These are phyloP conservation scores for Debaryomyces fabryi DNA, from an alignment of 1,139 yeast species.

Conservation along the genomic window DNA sequence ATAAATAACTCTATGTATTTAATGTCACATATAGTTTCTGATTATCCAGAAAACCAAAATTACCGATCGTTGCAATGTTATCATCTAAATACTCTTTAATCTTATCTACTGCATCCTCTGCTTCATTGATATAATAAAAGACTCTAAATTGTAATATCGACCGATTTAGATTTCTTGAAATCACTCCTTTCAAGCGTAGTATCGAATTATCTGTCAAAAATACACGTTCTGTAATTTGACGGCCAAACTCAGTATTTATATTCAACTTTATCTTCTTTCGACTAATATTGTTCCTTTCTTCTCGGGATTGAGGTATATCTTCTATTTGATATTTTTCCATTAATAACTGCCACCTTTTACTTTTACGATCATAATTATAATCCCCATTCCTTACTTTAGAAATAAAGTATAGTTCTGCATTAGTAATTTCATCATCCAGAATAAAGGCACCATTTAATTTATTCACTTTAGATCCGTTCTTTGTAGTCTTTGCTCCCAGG, in stretches of 20 bases:
- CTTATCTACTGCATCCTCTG: constrained; percentile 11
- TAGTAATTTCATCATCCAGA: constrained; percentile 49
- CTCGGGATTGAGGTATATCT: not conserved
- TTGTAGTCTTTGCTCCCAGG: constrained; percentile 10
- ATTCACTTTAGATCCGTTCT: constrained; percentile 21
- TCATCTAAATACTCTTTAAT: constrained; percentile 27
- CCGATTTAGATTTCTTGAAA: constrained; percentile 16
- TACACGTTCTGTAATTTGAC: constrained; percentile 14
- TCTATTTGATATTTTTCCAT: constrained; percentile 26
- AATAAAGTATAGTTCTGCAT: constrained; percentile 70
- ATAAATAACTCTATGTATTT: constrained; percentile 9
- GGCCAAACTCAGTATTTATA: constrained; percentile 11
- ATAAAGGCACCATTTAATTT: constrained; percentile 62
- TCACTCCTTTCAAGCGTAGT: constrained; percentile 30
- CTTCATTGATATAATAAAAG: constrained; percentile 21
- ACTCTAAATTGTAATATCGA: constrained; percentile 24
- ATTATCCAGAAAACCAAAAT: constrained; percentile 31
- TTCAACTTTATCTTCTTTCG: constrained; percentile 17
- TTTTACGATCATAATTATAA: constrained; percentile 24
- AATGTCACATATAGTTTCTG: constrained; percentile 26
- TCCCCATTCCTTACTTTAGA: constrained; percentile 46
- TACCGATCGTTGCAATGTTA: constrained; percentile 38
- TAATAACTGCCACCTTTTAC: constrained; percentile 31
- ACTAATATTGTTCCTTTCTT: not conserved
- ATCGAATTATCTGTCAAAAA: constrained; percentile 31